Evolutionary conservation across 192 early-diverging fungal species (phyloP).

Genomic region (Dispira simplex): DNA sequence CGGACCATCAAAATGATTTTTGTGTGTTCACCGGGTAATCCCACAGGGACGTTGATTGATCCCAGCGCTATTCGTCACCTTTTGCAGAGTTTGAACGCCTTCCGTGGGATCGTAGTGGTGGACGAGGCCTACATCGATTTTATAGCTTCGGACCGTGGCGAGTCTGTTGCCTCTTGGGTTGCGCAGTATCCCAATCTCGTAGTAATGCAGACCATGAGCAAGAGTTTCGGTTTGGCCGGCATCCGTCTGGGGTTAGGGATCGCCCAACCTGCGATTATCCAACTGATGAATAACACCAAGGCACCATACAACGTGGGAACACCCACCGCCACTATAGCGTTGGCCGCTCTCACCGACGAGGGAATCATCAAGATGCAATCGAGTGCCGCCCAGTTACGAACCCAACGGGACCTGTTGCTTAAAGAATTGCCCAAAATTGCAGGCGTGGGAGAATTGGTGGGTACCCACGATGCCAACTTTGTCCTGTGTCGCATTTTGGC

Average conservation of each 20-base stretch:
- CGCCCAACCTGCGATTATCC: conserved; percentile 61
- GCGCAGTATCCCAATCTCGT: conserved; percentile 80
- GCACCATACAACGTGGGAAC: conserved; percentile 98
- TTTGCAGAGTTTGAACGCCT: conserved; percentile 43
- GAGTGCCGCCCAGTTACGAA: conserved; percentile 37
- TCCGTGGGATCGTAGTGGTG: conserved; percentile 80
- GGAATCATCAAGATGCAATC: conserved; percentile 50
- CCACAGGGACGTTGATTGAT: conserved; percentile 73
- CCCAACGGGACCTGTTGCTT: conserved; percentile 53
- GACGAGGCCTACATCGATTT: conserved; percentile 99
- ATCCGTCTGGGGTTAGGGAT: conserved; percentile 85
- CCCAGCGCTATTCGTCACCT: conserved; percentile 50
- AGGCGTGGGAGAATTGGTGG: conserved; percentile 59
- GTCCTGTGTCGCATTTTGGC: conserved; percentile 71
- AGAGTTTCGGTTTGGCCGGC: conserved; percentile 96
- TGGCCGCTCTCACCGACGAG: conserved; percentile 53
- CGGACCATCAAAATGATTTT: conserved; percentile 80
- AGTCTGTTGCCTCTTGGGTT: conserved; percentile 66
- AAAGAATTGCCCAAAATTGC: conserved; percentile 39
- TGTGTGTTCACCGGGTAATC: conserved; percentile 98
- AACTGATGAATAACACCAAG: conserved; percentile 91
- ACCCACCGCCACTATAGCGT: conserved; percentile 62
- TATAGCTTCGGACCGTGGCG: conserved; percentile 40
- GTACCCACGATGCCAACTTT: conserved; percentile 92
- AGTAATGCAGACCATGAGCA: conserved; percentile 96